Base-by-base conservation (phyloP, 345 rosid genomes). In the Erysimum cheiranthoides region DNA sequence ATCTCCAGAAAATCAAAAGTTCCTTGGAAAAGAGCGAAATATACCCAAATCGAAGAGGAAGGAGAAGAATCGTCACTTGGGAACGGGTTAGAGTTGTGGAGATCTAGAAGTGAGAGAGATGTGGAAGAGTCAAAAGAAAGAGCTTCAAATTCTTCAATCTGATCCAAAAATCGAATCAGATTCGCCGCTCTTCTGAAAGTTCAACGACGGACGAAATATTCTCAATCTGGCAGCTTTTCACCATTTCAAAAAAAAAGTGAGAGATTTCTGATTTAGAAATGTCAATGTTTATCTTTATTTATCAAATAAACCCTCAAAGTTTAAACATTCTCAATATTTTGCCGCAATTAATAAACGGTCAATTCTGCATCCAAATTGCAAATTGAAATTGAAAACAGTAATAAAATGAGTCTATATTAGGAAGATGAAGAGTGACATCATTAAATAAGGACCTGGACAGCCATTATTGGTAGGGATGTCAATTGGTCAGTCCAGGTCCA, bases 101-200 rank as follows among this genome's bases (percentile, higher is more conserved):
- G 66, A 66, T 65, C 61, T 63, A 14, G 12, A 46, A 31, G 14
- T 21, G 9, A 50, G 73, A 50, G 73, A 42, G 69, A 66, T 61
- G 64, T 39, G 6, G 39, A 47, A 40, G 66, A 61, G 69, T 39
- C 35, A 39, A 43, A 25, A 42, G n/a, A 8, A 12, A 61, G 50
- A n/a, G 30, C 32, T 3, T 58, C 3, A 2, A 36, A 36, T 34
- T 76, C 58, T 70, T 61, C 21, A 27, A 52, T 52, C 18, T 27
- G 5, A 64, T 56, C 16, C 66, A n/a, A 65, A 71, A 71, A 0
- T 64, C 68, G 80, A 68, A 68, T 40, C 79, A 75, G 79, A 75
- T 75, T 75, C 73, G 73, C 61, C 61, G 28, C 71, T 61, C 54
- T 62, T 12, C 17, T 36, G 14, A 50, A 42, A 25, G 42, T 62